phyloP scores from a whole-genome alignment of 169 alveolate genomes.

The Plasmodium gallinaceum region DNA sequence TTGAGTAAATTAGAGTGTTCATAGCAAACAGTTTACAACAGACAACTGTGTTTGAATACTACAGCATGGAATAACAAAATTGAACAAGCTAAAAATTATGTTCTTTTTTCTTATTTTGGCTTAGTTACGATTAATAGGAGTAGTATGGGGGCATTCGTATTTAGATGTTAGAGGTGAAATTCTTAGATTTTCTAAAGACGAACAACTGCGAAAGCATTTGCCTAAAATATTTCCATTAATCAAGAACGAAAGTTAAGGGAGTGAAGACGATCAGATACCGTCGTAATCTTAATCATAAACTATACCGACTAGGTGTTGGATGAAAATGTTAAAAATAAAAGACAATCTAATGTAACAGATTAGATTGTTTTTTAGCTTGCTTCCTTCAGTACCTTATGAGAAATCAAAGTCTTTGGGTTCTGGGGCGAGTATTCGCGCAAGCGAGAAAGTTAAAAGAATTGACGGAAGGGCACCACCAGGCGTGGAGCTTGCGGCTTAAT shows the following conservation, averaged over 20 bases:
- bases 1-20: constrained; percentile 90
- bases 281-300: constrained; percentile 93
- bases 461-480: constrained; percentile 95
- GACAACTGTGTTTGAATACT: constrained; percentile 81
- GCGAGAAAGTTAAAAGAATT: constrained; percentile 94
- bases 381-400: constrained; percentile 89
- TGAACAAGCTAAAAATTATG: constrained; percentile 75
- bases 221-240: constrained; percentile 92
- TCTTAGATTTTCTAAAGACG: constrained; percentile 92
- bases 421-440: constrained; percentile 97
- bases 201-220: constrained; percentile 94
- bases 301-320: constrained; percentile 90
- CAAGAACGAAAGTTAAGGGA: constrained; percentile 94
- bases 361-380: constrained; percentile 7
- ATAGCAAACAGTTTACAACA: too few relatives aligned
- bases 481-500: constrained; percentile 93
- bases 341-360: constrained; percentile 1
- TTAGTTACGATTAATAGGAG: constrained; percentile 90
- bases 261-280: constrained; percentile 95
- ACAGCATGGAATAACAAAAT: constrained; percentile 87
- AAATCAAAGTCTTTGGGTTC: constrained; percentile 94
- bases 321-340: constrained; percentile 20
- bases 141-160: constrained; percentile 94
- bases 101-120: constrained; percentile 75
- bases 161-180: constrained; percentile 94